These are phyloP conservation scores for Ganoderma lingzhi DNA, from an alignment of 1,284 basidiomycete species.

Conservation along the genomic window DNA sequence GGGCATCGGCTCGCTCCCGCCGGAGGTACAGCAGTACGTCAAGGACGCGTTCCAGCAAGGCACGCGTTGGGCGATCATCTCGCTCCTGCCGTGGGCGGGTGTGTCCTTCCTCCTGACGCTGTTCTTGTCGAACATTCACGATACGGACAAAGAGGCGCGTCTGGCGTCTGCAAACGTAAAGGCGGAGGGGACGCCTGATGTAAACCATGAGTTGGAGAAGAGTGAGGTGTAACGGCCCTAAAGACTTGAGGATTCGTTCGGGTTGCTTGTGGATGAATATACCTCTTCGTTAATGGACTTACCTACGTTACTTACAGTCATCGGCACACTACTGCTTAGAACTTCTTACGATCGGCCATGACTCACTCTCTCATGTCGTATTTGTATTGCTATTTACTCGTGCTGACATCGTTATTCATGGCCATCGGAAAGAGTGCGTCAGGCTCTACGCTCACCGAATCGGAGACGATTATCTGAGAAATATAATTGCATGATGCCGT, in stretches of 20 bases:
- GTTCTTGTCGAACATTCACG: slow-evolving; percentile 48
- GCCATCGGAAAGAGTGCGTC: not conserved
- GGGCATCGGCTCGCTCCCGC: slow-evolving; percentile 46
- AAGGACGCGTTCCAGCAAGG: slow-evolving; percentile 51
- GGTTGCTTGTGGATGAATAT: not conserved
- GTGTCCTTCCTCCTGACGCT: slow-evolving; percentile 47
- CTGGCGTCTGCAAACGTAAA: slow-evolving; percentile 2
- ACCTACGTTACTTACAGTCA: not conserved
- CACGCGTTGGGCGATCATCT: slow-evolving; percentile 53
- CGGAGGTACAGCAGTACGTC: slow-evolving; percentile 44
- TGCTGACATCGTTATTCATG: not conserved
- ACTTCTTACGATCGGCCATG: not conserved
- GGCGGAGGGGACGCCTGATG: not conserved
- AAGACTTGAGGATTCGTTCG: not conserved
- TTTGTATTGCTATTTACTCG: not conserved
- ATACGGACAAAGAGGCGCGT: slow-evolving; percentile 35
- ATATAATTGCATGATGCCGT: too few species aligned
- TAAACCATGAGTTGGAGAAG: not conserved
- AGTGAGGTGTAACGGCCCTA: not conserved
- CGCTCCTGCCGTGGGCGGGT: slow-evolving; percentile 55
- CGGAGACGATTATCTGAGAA: too few species aligned
- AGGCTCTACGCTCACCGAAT: not conserved
- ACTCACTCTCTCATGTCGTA: not conserved
- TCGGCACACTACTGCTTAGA: not conserved
- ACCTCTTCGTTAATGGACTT: not conserved